Evolutionary conservation across 2,329 filamentous ascomycete genomes (phyloP).

Genomic region (Thielaviopsis cerberus): DNA sequence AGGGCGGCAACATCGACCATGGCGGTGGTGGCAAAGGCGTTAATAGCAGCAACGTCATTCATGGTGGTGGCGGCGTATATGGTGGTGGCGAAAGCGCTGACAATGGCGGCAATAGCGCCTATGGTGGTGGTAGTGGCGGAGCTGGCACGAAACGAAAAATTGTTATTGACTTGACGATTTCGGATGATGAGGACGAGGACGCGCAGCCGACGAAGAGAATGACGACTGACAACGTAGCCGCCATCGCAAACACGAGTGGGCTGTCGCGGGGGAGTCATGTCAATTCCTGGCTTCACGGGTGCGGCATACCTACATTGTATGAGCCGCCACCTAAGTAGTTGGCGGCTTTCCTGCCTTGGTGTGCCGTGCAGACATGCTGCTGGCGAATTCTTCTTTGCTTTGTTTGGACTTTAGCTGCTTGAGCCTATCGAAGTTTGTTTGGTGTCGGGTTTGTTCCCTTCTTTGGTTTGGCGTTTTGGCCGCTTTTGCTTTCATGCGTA

Average conservation of each 20-base stretch:
- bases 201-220: constrained; percentile 31
- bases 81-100: neutral
- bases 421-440: too few species aligned
- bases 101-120: constrained; percentile 4
- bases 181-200: constrained; percentile 35
- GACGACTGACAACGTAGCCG: constrained; percentile 10
- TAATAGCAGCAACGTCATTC: too few species aligned
- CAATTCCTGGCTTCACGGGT: neutral
- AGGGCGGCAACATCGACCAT: too few species aligned
- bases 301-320: neutral
- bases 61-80: neutral
- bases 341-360: too few species aligned
- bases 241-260: neutral
- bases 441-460: too few species aligned
- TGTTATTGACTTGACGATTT: constrained; percentile 41
- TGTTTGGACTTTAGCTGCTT: neutral
- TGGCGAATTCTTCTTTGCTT: too few species aligned
- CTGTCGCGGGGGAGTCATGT: neutral
- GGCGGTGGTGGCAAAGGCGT: too few species aligned
- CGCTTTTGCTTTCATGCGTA: too few species aligned
- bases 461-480: too few species aligned
- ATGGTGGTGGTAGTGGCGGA: constrained; percentile 16
- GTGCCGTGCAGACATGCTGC: too few species aligned
- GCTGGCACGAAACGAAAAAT: constrained; percentile 31
- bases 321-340: neutral